Evolutionary conservation across 139 green algal species (phyloP), one percentile per base, ranked within the genome.

Genomic region (Chlorella sp.): DNA sequence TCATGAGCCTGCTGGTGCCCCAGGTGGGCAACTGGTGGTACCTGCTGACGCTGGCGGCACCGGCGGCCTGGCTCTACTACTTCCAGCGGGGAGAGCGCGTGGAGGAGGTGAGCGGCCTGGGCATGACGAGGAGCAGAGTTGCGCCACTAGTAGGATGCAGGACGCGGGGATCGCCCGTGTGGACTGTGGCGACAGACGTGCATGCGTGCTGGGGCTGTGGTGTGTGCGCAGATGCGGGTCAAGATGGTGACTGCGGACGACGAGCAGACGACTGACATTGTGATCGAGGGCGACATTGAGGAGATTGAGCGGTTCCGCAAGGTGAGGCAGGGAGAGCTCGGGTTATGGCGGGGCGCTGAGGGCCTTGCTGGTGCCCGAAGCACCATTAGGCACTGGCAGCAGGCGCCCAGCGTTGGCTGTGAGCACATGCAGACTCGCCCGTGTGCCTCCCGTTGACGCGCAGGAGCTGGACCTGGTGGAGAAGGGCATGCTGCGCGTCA

Each of bases 401-500:
- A n/a, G n/a, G n/a, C n/a, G n/a, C n/a, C n/a, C n/a, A n/a, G n/a
- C n/a, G n/a, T n/a, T n/a, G n/a, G n/a, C n/a, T n/a, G n/a, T n/a
- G n/a, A n/a, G n/a, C n/a, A n/a, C n/a, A n/a, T n/a, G n/a, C n/a
- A n/a, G n/a, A n/a, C n/a, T n/a, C n/a, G n/a, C n/a, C n/a, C n/a
- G n/a, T n/a, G n/a, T 32, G 20, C 23, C 62, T 30, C 5, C 29
- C 29, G 35, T 71, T 72, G 14, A 3, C 10, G 22, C 55, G 23
- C 80, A 88, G 83, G 88, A 91, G 76, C 76, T 95, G 49, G 75
- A 83, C 5, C 78, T 96, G 17, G 72, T 85, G 29, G 93, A 97
- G 85, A 97, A 97, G 87, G 93, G 93, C 72, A 97, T 93, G 84
- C 87, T 96, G 31, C 84, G 85, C 27, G 91, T 97, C 3, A 95